These are phyloP conservation scores for Mycena vitilis DNA, from an alignment of 768 basidiomycete genomes.

Conservation along the genomic window DNA sequence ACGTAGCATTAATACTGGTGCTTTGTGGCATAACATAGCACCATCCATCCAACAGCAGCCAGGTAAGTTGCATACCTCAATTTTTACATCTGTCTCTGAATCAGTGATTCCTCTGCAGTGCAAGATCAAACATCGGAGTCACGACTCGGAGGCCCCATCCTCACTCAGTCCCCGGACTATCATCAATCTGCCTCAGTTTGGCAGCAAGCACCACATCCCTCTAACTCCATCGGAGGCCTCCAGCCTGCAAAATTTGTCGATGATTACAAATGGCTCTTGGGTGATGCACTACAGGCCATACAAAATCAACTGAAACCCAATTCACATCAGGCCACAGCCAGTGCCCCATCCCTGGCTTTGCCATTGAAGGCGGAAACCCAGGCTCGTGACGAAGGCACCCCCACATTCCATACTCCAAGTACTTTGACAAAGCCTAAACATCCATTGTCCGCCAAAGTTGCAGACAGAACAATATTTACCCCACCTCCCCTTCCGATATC, in stretches of 20 bases:
- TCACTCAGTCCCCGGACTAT: too few relatives aligned
- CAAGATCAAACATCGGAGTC: background rate
- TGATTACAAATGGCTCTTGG: background rate
- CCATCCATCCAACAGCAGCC: background rate
- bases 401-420: too few relatives aligned
- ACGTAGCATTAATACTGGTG: background rate
- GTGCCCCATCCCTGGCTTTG: background rate
- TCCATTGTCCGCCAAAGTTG: too few relatives aligned
- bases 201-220: background rate
- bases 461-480: conserved; percentile 5
- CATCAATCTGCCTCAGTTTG: too few relatives aligned
- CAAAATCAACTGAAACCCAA: background rate
- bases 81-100: background rate
- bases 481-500: background rate
- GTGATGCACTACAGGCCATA: background rate
- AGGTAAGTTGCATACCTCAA: background rate
- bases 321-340: background rate
- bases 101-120: background rate
- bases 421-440: too few relatives aligned
- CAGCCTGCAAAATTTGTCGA: background rate
- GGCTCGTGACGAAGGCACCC: too few relatives aligned
- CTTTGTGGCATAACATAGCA: background rate
- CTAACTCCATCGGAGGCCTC: too few relatives aligned
- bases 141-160: background rate
- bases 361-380: background rate